Base-by-base conservation (phyloP, 371 early-diverging fungal genomes). In the Mucor velutinosus region DNA sequence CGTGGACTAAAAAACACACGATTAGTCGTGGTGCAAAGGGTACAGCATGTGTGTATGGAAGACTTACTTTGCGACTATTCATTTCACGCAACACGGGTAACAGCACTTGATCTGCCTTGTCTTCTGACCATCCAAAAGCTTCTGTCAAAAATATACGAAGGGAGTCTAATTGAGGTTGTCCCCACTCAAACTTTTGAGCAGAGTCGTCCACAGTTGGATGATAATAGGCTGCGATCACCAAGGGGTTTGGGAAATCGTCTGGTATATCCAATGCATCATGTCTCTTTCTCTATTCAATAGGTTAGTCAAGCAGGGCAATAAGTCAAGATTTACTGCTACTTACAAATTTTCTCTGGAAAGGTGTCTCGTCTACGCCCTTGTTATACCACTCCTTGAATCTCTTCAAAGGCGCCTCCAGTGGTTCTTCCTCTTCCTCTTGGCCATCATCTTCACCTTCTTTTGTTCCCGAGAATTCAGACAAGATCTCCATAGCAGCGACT, bases 401-500 rank as follows among this genome's bases (percentile, higher is more conserved):
- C 11, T 57, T n/a, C 33, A 90, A 65, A 7, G 79, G 83, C 17
- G 43, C 63, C 32, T 69, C 62, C 27, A 79, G 57, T 23, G 64
- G 65, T 41, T 84, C 69, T 30, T 79, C 74, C 23, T 76, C 62
- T 57, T 71, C 63, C 3, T 33, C 33, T 3, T 33, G 30, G 7
- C 33, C 33, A 33, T 33, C 33, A 3, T 33, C 67, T 29, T 79
- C 73, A 19, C 76, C 66, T 58, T 70, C 60, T 11, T 51, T 19
- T 7, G 7, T 17, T 15, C 27, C 17, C n/a, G 69, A 79, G 69
- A 92, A 98, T 69, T 91, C 90, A 39, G 83, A 81, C 58, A 98
- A 62, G 27, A 96, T 88, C 73, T 97, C 96, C 87, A 96, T 86
- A 0, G 97, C 98, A 14, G 90, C 88, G n/a, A 96, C 95, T 17